Percentiles rank a stretch among this genome's conserved stretches.
Evolutionary conservation across 2,329 filamentous ascomycete genomes (phyloP).

Genomic region (Fusarium sp.): DNA sequence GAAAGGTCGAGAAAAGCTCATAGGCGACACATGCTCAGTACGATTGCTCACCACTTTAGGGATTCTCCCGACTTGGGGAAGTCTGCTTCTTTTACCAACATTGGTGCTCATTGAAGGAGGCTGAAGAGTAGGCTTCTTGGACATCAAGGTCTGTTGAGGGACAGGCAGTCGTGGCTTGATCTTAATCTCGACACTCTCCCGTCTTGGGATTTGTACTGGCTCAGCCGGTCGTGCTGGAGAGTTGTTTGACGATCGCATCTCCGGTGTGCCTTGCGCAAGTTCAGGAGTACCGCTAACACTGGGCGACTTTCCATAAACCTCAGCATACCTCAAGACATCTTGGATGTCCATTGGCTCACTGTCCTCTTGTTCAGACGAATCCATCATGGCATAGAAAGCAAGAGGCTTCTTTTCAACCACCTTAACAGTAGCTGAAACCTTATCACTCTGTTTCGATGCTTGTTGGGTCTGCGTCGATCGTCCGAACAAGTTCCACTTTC

Average conservation of each 20-base stretch:
- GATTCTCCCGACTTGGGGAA: conserved; percentile 87
- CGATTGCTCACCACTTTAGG: conserved; percentile 82
- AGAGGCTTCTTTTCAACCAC: conserved; percentile 64
- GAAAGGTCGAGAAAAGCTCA: conserved; percentile 90
- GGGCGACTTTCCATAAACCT: conserved; percentile 51
- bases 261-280: conserved; percentile 26
- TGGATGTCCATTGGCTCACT: conserved; percentile 56
- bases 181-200: conserved; percentile 4
- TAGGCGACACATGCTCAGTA: conserved; percentile 75
- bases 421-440: conserved; percentile 64
- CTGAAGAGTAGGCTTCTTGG: conserved; percentile 17
- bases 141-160: conserved; percentile 10
- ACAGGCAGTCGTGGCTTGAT: conserved; percentile 22
- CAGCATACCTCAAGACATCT: conserved; percentile 65
- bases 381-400: conserved; percentile 73
- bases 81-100: conserved; percentile 64
- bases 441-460: conserved; percentile 55
- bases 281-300: conserved; percentile 35
- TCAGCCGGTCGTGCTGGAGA: conserved; percentile 21
- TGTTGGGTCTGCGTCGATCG: conserved; percentile 62
- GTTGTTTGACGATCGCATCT: conserved; percentile 28
- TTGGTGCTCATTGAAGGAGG: conserved; percentile 10
- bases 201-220: conserved; percentile 1
- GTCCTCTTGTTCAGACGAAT: conserved; percentile 69
- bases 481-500: conserved; percentile 75